A percentile compares a stretch with the other conserved stretches of the same genome.
Evolutionary conservation across 2,329 filamentous ascomycete genomes (phyloP).

Genomic region (Penicillium sp.): DNA sequence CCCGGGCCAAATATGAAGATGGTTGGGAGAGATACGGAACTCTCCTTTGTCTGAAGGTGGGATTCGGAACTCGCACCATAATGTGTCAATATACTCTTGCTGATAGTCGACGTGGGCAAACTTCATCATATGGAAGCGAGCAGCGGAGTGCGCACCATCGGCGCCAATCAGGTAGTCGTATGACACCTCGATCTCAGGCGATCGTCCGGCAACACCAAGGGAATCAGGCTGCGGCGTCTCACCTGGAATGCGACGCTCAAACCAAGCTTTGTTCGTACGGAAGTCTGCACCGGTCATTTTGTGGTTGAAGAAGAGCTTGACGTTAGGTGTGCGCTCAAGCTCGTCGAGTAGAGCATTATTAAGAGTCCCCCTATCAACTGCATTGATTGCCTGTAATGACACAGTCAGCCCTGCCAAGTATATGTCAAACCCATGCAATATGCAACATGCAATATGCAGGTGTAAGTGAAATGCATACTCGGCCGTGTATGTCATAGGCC

Average conservation of each 20-base stretch:
- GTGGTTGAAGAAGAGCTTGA: conserved; percentile 88
- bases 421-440: not conserved
- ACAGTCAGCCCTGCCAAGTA: not conserved
- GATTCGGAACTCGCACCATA: conserved; percentile 97
- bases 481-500: conserved; percentile 82
- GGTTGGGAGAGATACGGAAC: conserved; percentile 84
- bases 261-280: conserved; percentile 75
- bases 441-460: not conserved
- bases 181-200: conserved; percentile 72
- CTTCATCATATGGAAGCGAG: conserved; percentile 95
- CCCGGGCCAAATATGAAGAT: conserved; percentile 96
- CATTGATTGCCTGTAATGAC: conserved; percentile 68
- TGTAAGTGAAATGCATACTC: conserved; percentile 54
- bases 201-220: conserved; percentile 43
- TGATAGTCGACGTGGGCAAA: conserved; percentile 84
- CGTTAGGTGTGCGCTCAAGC: conserved; percentile 79
- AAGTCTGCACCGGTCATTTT: conserved; percentile 92
- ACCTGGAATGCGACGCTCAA: conserved; percentile 58
- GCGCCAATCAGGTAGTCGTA: conserved; percentile 94
- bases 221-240: conserved; percentile 32
- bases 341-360: conserved; percentile 83
- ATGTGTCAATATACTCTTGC: conserved; percentile 91
- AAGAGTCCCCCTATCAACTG: conserved; percentile 77
- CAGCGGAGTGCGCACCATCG: conserved; percentile 89
- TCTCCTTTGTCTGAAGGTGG: conserved; percentile 51